Evolutionary conservation across 2,329 filamentous ascomycete species (phyloP), one percentile per base, ranked within the genome.

Genomic region (Botryotinia calthae): DNA sequence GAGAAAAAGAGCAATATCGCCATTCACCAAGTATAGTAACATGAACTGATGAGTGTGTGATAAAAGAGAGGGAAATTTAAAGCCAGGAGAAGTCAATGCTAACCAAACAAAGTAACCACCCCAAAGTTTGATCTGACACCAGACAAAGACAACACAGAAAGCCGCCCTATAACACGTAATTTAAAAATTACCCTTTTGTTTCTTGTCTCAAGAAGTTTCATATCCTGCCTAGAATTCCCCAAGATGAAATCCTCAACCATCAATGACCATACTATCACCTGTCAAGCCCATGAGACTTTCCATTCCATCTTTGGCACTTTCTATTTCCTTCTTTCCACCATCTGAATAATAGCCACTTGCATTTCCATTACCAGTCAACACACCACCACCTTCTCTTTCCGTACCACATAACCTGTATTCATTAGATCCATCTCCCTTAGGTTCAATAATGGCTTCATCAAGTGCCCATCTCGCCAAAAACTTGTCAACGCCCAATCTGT

Each of bases 371-470:
- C 63, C 65, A 56, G 68, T 37, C 31, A 68, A 31, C 6, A 68
- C n/a, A 66, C 62, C 48, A 22, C 34, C 31, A 31, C 70, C 70
- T 74, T 82, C 80, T 63, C 80, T 73, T 54, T 82, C 84, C 28
- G 82, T 83, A 46, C 85, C 84, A 74, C 84, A 84, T n/a, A 90
- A 82, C 54, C 85, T 84, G 78, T 88, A 90, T 76, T 87, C 86
- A 44, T 68, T 68, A 42, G 65, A 68, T 7, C 87, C 87, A 71
- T 87, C 85, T 25, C 85, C 85, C 72, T 85, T 85, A 12, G 83
- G 82, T 77, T 90, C 87, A 73, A 91, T 90, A 76, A 91, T 91
- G 10, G 84, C 85, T 77, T 91, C 88, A 1, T 89, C 87, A 31
- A 91, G 81, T 7, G 89, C 89, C 88, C 89, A 91, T 73, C 87